These are phyloP conservation scores for Aspergillus conjunctus DNA, from an alignment of 495 filamentous ascomycete genomes.

Conservation along the genomic window DNA sequence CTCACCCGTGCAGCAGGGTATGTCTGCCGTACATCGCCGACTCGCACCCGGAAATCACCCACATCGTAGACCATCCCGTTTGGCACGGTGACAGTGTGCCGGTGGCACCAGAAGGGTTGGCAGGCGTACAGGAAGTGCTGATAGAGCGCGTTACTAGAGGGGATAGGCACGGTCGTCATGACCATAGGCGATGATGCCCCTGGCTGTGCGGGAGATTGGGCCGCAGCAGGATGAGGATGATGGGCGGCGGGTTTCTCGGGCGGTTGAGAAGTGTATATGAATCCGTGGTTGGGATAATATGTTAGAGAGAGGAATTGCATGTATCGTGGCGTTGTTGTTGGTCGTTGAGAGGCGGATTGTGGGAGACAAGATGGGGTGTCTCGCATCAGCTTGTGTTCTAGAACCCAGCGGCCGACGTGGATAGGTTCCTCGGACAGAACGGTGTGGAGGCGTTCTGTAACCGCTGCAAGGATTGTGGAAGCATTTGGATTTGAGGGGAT, in stretches of 20 bases:
- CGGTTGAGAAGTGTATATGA: slow-evolving; percentile 48
- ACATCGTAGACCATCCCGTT: slow-evolving; percentile 46
- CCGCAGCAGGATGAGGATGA: slow-evolving; percentile 11
- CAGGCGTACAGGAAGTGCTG: slow-evolving; percentile 49
- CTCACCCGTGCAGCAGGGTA: slow-evolving; percentile 40
- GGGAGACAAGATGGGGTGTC: slow-evolving; percentile 50
- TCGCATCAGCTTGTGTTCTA: slow-evolving; percentile 51
- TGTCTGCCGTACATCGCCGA: slow-evolving; percentile 50
- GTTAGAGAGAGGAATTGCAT: slow-evolving; percentile 50
- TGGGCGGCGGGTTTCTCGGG: slow-evolving; percentile 19
- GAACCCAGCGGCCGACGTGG: slow-evolving; percentile 43
- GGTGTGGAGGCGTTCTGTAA: slow-evolving; percentile 47
- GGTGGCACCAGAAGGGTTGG: slow-evolving; percentile 50
- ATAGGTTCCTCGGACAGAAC: slow-evolving; percentile 41
- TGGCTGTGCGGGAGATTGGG: no score
- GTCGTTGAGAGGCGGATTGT: slow-evolving; percentile 30
- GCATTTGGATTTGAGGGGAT: slow-evolving; percentile 49
- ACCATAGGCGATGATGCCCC: slow-evolving; percentile 32
- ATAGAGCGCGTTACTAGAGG: slow-evolving; percentile 39
- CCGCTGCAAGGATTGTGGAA: slow-evolving; percentile 35
- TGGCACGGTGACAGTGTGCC: slow-evolving; percentile 45
- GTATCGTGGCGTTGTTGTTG: slow-evolving; percentile 36
- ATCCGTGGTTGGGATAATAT: slow-evolving; percentile 45
- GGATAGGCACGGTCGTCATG: slow-evolving; percentile 44
- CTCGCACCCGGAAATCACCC: slow-evolving; percentile 47